phyloP scores from a whole-genome alignment of 352 stramenopile genomes.

The Phytophthora cryptogea region DNA sequence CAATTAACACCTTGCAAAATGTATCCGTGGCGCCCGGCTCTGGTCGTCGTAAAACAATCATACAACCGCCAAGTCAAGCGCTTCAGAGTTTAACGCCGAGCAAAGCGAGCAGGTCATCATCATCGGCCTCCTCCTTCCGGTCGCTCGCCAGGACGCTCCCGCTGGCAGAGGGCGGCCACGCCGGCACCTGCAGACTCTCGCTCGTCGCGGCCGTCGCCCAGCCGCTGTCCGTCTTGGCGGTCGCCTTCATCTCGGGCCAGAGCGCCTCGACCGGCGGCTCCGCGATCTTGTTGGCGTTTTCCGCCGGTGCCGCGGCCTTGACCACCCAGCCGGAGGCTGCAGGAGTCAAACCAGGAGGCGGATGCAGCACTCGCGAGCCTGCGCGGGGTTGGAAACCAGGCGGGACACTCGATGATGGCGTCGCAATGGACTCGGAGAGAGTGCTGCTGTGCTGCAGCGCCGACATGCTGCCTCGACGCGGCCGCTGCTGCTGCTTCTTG shows the following conservation, averaged over 20 bases:
- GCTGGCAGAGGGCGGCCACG: conserved; percentile 10
- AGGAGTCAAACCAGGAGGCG: conserved; percentile 27
- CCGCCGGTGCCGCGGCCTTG: conserved; percentile 27
- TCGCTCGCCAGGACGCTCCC: neutral
- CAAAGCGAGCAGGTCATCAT: conserved; percentile 31
- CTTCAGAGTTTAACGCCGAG: conserved; percentile 35
- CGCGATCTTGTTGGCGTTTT: conserved; percentile 30
- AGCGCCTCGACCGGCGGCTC: conserved; percentile 38
- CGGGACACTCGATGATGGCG: conserved; percentile 21
- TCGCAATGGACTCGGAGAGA: conserved; percentile 17
- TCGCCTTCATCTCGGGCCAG: conserved; percentile 33
- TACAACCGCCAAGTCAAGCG: conserved; percentile 18
- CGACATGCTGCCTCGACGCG: conserved; percentile 25
- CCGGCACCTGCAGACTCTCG: conserved; percentile 20
- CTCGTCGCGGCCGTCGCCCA: conserved; percentile 21
- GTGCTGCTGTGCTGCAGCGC: conserved; percentile 17
- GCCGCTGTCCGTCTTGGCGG: conserved; percentile 19
- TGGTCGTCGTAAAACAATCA: conserved; percentile 6
- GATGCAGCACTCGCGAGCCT: conserved; percentile 12
- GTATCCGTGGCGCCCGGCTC: conserved; percentile 16
- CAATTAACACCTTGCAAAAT: conserved; percentile 2
- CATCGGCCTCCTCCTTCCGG: conserved; percentile 13
- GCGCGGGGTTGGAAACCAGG: conserved; percentile 27
- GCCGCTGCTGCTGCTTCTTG: conserved; percentile 26
- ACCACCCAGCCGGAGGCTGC: conserved; percentile 37